These are phyloP conservation scores for Suillus cothurnatus DNA, from an alignment of 768 basidiomycete species.

Conservation along the genomic window DNA sequence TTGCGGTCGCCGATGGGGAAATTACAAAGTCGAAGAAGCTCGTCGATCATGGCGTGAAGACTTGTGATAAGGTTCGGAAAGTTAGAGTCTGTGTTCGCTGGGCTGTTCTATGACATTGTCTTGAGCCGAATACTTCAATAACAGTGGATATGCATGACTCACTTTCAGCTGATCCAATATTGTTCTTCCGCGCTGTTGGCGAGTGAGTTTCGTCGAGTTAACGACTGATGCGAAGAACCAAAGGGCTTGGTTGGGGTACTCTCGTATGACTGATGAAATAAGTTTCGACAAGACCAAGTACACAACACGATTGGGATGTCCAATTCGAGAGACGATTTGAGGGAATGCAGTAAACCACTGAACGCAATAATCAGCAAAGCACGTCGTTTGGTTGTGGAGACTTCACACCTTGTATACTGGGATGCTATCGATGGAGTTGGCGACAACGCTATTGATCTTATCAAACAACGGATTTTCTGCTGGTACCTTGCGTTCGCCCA, in stretches of 20 bases:
- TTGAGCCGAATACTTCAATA: background rate
- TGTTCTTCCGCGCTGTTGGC: constrained; percentile 58
- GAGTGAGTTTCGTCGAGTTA: constrained; percentile 72
- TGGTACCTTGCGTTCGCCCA: constrained; percentile 59
- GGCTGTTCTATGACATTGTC: constrained; percentile 41
- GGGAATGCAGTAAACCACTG: constrained; percentile 97
- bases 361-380: constrained; percentile 10
- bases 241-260: constrained; percentile 87
- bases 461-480: constrained; percentile 42
- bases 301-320: constrained; percentile 66
- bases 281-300: constrained; percentile 62
- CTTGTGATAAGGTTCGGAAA: constrained; percentile 55
- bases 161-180: constrained; percentile 67
- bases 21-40: constrained; percentile 70
- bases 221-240: constrained; percentile 92
- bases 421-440: constrained; percentile 55
- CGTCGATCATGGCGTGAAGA: constrained; percentile 64
- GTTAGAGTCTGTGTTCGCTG: constrained; percentile 41
- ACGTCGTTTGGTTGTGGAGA: background rate
- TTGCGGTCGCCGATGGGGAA: constrained; percentile 42
- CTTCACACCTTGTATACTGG: constrained; percentile 77
- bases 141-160: constrained; percentile 13
- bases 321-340: constrained; percentile 94
- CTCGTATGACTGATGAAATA: constrained; percentile 71
- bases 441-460: constrained; percentile 60